Evolutionary conservation across 768 basidiomycete genomes (phyloP), one percentile per base, ranked within the genome.

Genomic region (Pholiota microspora): DNA sequence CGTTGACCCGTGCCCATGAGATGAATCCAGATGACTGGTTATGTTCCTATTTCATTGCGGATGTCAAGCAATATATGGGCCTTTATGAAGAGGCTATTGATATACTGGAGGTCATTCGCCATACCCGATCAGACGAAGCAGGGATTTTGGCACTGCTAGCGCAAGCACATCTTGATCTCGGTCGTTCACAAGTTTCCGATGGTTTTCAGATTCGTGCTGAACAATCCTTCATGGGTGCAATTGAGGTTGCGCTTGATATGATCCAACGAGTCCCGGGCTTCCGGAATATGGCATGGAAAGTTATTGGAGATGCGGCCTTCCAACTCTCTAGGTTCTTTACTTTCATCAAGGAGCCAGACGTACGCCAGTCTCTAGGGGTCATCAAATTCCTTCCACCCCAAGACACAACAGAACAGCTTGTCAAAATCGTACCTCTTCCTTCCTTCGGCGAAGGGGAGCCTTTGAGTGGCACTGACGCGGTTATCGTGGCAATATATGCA

Each of bases 21-120:
- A 77, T 97, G 54, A 73, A 84, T 18, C 84, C 90, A 0, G 70
- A 80, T 9, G 87, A 93, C 58, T 98, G 96, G 96, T 74, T 90
- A 58, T 89, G 86, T 63, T 70, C 73, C 3, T 98, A 87, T 72
- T 77, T 94, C 66, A 87, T 92, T 42, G 96, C 86, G 4, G 88
- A 94, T 35, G 89, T 94, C 27, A 86, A 91, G 58, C 80, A 82
- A 25, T 86, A 91, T 58, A 83, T 89, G 54, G 88, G 91, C 1
- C 77, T 85, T 45, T 88, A 84, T 61, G 73, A 80, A 29, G 84
- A 89, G n/a, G 89, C 97, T 1, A 86, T 97, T 58, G 64, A 67
- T 21, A 75, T 82, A 1, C 86, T 92, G 64, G 68, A 80, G 53
- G 68, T 68, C 6, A 79, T 96, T 42, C 70, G 89, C 16, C 65